Base-by-base conservation (phyloP, 768 basidiomycete genomes). In the Suillus hirtellus region DNA sequence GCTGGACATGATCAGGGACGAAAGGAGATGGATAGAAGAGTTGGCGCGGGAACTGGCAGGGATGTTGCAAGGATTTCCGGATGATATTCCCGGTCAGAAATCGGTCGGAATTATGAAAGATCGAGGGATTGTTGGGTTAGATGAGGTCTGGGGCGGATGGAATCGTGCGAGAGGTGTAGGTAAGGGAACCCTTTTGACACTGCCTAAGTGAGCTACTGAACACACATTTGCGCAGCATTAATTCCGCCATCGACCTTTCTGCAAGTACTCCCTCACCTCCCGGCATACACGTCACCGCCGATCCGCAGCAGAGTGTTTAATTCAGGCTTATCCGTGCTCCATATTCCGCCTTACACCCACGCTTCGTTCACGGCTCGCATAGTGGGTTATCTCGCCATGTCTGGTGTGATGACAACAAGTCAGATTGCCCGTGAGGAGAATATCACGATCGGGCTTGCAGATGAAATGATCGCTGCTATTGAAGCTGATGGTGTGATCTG, bases 131-230 rank as follows among this genome's bases (percentile, higher is more conserved):
- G 83, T 97, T 44, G 92, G 89, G 0, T 76, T 97, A 34, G 95
- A 98, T 71, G 95, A 96, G 75, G 91, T 91, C 0, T 98, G 95
- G 95, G 93, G 93, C 34, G 87, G 90, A 2, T 97, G 95, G 95
- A 96, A 96, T 71, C 87, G 95, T 63, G 95, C 93, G 7, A 79
- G 95, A 67, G 95, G 95, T 56, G 90, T 96, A 60, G 90, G 95
- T 93, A 73, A 73, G 89, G 72, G 24, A 10, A 24, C 3, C 31
- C 46, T 64, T 27, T 52, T 54, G 68, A 44, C 8, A 21, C 49
- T 59, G 67, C 61, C 21, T 46, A 58, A 17, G 34, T 24, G 37
- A 31, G 21, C 49, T 49, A 10, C 46, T 60, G 52, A 46, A 37
- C 59, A 40, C 44, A 44, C 12, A 34, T 60, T 31, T 58, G 24